Evolutionary conservation across 805 yeast genomes (phyloP).

Genomic region (Saccharomycopsis oosterbeekiorum): DNA sequence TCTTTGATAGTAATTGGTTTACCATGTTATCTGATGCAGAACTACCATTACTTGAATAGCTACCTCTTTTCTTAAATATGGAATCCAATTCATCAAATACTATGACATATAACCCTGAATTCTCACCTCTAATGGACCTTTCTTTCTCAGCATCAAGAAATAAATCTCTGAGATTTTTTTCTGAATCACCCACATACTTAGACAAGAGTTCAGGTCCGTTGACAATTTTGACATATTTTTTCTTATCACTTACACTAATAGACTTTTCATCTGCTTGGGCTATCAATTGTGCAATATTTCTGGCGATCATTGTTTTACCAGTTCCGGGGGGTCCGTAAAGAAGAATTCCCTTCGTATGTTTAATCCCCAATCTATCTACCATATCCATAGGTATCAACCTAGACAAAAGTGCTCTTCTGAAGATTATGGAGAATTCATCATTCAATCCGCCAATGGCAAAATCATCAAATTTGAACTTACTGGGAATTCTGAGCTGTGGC

Average conservation of each 20-base stretch:
- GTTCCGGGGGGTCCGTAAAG: constrained; percentile 99
- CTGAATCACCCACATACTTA: constrained; percentile 97
- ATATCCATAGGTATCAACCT: neutral
- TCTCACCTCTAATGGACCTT: constrained; percentile 84
- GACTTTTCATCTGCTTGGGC: constrained; percentile 98
- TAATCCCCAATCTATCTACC: neutral
- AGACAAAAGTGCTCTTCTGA: neutral
- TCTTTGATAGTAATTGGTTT: constrained; percentile 91
- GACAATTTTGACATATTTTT: constrained; percentile 73
- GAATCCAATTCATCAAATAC: constrained; percentile 99
- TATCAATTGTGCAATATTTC: constrained; percentile 72
- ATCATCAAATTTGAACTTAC: neutral
- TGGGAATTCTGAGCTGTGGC: neutral
- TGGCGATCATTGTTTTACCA: constrained; percentile 96
- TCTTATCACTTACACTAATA: constrained; percentile 58
- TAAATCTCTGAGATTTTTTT: constrained; percentile 98
- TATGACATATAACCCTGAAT: constrained; percentile 87
- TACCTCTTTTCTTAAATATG: constrained; percentile 96
- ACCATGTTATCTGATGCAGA: constrained; percentile 94
- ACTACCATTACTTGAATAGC: constrained; percentile 99
- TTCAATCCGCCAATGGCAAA: neutral
- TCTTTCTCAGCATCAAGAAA: constrained; percentile 92
- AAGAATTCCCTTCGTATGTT: constrained; percentile 25
- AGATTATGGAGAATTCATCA: neutral
- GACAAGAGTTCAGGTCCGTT: constrained; percentile 98